These are phyloP conservation scores for Sonneratia caseolaris DNA, from an alignment of 345 rosid species.

Conservation along the genomic window DNA sequence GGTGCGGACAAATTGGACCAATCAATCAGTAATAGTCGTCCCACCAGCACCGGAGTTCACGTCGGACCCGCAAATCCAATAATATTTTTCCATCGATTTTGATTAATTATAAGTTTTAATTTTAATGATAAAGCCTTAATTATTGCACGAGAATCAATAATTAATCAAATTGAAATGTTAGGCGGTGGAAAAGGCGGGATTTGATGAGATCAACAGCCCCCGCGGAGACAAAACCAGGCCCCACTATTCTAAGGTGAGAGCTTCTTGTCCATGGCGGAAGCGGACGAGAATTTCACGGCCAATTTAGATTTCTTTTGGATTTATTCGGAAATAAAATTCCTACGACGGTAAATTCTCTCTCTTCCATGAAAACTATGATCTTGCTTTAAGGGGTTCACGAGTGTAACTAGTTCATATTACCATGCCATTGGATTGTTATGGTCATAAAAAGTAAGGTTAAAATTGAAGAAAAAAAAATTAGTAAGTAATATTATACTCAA, in stretches of 20 bases:
- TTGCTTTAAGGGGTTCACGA: too few relatives aligned
- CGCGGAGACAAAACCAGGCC: slow-evolving; percentile 2
- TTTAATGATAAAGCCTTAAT: background rate
- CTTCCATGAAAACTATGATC: too few relatives aligned
- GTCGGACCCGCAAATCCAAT: slow-evolving; percentile 7
- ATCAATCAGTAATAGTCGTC: background rate
- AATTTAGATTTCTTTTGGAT: too few relatives aligned
- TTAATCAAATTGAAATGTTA: background rate
- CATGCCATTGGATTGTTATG: too few relatives aligned
- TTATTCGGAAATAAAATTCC: too few relatives aligned
- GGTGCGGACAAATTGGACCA: slow-evolving; percentile 1
- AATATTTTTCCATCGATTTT: background rate
- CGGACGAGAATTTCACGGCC: background rate
- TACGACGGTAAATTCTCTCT: too few relatives aligned
- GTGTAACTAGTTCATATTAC: too few relatives aligned
- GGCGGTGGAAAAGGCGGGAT: slow-evolving; percentile 5
- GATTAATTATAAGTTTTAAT: background rate
- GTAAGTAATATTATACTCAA: too few relatives aligned
- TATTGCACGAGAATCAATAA: background rate
- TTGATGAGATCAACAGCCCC: background rate
- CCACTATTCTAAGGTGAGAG: background rate
- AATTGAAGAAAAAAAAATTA: too few relatives aligned
- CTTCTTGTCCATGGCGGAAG: background rate
- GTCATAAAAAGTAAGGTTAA: too few relatives aligned
- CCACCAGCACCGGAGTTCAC: background rate